phyloP scores from a whole-genome alignment of 768 basidiomycete genomes.

The Lactifluus volemus region DNA sequence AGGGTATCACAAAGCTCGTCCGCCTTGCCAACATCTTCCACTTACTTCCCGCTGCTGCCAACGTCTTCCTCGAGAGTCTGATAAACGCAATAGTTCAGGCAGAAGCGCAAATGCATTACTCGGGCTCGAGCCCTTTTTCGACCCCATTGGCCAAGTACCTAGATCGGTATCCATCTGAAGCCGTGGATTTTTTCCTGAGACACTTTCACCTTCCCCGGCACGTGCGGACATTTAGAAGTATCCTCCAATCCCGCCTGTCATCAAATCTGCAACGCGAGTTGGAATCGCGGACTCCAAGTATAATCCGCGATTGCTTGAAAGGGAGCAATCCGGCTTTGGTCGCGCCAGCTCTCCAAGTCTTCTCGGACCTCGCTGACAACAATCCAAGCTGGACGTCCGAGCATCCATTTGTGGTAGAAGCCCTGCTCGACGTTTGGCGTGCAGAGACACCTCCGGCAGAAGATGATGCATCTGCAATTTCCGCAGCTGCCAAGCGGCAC shows the following conservation, averaged over 20 bases:
- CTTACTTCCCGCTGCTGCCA: slow-evolving; percentile 86
- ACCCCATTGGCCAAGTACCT: slow-evolving; percentile 86
- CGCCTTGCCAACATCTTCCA: slow-evolving; percentile 97
- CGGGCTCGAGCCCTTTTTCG: slow-evolving; percentile 84
- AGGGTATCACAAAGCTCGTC: slow-evolving; percentile 87
- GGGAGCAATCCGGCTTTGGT: slow-evolving; percentile 42
- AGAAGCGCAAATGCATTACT: slow-evolving; percentile 86
- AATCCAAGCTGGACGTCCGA: slow-evolving; percentile 66
- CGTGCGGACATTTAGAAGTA: slow-evolving; percentile 75
- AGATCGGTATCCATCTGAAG: slow-evolving; percentile 81
- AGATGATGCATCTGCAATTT: slow-evolving; percentile 33
- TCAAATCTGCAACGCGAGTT: slow-evolving; percentile 66
- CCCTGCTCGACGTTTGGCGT: slow-evolving; percentile 67
- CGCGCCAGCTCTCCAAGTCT: slow-evolving; percentile 64
- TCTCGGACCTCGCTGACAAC: slow-evolving; percentile 64
- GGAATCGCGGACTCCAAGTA: slow-evolving; percentile 44
- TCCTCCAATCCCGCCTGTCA: slow-evolving; percentile 71
- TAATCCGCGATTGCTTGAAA: slow-evolving; percentile 45
- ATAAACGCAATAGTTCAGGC: slow-evolving; percentile 85
- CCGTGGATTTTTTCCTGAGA: slow-evolving; percentile 75
- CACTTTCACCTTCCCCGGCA: slow-evolving; percentile 73
- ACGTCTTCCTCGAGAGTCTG: slow-evolving; percentile 84
- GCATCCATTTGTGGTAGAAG: slow-evolving; percentile 57
- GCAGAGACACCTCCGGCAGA: slow-evolving; percentile 32
- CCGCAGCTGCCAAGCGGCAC: slow-evolving; percentile 51